Evolutionary conservation across 192 early-diverging fungal species (phyloP), one percentile per base, ranked within the genome.

Genomic region (Backusella sp.): DNA sequence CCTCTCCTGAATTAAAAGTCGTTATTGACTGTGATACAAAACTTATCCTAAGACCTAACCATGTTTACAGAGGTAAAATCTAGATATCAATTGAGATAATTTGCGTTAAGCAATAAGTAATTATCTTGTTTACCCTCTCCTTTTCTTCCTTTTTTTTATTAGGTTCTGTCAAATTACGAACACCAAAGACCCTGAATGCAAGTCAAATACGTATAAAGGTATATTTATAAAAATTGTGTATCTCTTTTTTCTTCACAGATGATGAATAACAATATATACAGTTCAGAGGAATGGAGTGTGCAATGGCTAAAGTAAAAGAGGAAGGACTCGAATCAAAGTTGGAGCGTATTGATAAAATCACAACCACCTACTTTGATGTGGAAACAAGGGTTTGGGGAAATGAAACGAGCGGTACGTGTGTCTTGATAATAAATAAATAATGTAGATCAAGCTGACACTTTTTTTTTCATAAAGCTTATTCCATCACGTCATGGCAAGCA

Each of bases 371-470:
- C 28, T 80, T 80, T 75, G 79, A 80, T 34, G 46, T 67, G 6
- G 74, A 80, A 53, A 73, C 68, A 12, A 80, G 76, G 69, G 52
- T 80, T n/a, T 80, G 72, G 79, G 75, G 79, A 19, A 76, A 76
- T 69, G 79, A 76, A 35, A 52, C 66, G 37, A 80, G 65, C 69
- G 79, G 79, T 80, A 72, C 44, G 73, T 69, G 19, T 26, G 56
- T 68, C n/a, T 42, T 49, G 26, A 46, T 59, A 26, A 41, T 44
- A 15, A 32, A 41, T 3, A 32, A 0, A 32, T 32, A 32, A 32
- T 32, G 2, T 32, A 32, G 3, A 32, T 32, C 37, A 39, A 12
- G 1, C 3, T 39, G 37, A 39, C 37, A 12, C 9, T 11, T 12
- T 39, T 39, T 21, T 32, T 9, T 56, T 6, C 21, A 7, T 26